phyloP scores from a whole-genome alignment of 2,329 filamentous ascomycete genomes.

The Sporothrix mexicana region DNA sequence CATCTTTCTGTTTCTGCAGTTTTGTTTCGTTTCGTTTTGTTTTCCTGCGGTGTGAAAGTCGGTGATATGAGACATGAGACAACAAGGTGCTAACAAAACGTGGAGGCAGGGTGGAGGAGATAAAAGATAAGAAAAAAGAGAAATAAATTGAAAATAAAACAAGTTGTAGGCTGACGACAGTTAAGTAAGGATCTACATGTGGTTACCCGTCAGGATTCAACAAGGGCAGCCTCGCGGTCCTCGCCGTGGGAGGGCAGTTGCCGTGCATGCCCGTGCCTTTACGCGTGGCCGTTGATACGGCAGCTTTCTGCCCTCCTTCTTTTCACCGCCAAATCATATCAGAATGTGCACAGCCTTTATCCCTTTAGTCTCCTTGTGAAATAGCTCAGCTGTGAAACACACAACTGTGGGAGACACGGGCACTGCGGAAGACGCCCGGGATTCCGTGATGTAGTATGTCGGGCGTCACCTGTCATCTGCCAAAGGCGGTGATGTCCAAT shows the following conservation, averaged over 20 bases:
- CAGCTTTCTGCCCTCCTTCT: background rate
- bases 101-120: background rate
- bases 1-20: background rate
- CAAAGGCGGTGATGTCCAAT: background rate
- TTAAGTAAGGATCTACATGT: background rate
- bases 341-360: too few species aligned
- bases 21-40: background rate
- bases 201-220: background rate
- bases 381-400: background rate
- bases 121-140: background rate
- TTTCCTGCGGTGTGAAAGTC: background rate
- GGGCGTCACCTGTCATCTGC: background rate
- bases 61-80: background rate
- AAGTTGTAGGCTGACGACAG: background rate
- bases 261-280: conserved; percentile 3
- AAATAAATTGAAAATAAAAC: background rate
- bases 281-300: too few species aligned
- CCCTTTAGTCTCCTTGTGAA: background rate
- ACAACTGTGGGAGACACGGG: too few species aligned
- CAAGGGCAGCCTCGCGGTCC: background rate
- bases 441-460: background rate
- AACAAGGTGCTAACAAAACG: background rate
- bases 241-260: background rate
- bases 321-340: background rate
- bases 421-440: conserved; percentile 4